Evolutionary conservation across 306 rosid species (phyloP), one percentile per base, ranked within the genome.

Genomic region (Quillaja saponaria): DNA sequence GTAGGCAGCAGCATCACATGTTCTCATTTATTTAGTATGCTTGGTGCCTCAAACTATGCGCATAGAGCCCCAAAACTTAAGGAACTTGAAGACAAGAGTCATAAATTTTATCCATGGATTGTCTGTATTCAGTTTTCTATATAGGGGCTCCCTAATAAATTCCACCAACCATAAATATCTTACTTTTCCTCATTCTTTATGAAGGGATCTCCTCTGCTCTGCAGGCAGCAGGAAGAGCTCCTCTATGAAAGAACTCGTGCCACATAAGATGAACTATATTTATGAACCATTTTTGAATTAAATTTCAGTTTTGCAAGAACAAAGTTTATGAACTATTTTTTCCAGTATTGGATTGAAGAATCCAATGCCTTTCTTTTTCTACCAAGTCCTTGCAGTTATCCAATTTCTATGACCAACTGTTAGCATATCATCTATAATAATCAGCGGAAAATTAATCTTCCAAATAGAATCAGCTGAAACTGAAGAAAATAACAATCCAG

Each of bases 51-150:
- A 39, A n/a, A n/a, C n/a, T 51, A 41, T 33, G 19, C 38, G 34
- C 63, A 15, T 14, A 51, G 16, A 56, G 12, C 37, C 13, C 25
- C 34, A 11, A 9, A 14, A 34, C 10, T 17, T 5, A n/a, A 34
- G 15, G 61, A 41, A 20, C 49, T 58, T 64, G 47, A 55, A 42
- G 45, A 71, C 44, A 46, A n/a, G 42, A 49, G 7, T 51, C 63
- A 50, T 61, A 45, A 34, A 51, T 51, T n/a, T 50, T 56, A 56
- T 17, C 38, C 51, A 61, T 46, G 18, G 42, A n/a, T 13, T 40
- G 35, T 41, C 60, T 8, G 8, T 44, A 13, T 25, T 50, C 34
- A 14, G 6, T 25, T n/a, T 14, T 33, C 10, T 20, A 35, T 8
- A 46, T 3, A n/a, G 16, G 56, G 20, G 41, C 19, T 18, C 68